Evolutionary conservation across 768 basidiomycete genomes (phyloP), one percentile per base, ranked within the genome.

Genomic region (Mycena alexandri): DNA sequence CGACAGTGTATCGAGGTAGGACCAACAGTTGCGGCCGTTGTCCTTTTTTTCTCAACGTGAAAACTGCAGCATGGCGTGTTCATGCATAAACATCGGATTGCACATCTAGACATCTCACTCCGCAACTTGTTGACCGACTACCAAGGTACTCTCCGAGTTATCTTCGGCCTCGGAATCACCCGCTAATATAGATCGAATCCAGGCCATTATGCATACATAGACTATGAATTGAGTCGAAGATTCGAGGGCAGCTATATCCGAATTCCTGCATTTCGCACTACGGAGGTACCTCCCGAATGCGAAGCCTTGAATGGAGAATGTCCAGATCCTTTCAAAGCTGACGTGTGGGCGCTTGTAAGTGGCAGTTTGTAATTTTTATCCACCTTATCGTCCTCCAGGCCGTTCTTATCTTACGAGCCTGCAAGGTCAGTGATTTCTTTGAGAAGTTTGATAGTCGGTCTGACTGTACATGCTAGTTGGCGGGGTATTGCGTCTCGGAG

Each of bases 211-310:
- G 90, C 90, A 0, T 92, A 85, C 72, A 93, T 93, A 66, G 92
- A 93, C 75, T 93, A 87, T 69, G 91, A 93, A 75, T 75, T 86
- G 16, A 91, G 90, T 73, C 86, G 84, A 21, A 83, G 82, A 51
- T 89, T 88, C 73, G 81, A 85, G 53, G 77, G 76, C 43, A 63
- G 76, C 22, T 71, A 73, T 55, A 83, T 85, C 9, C 73, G 79
- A 29, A 76, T 89, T 21, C 75, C 75, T 65, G 78, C 79, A 48
- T 82, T 81, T 73, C 83, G 87, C 16, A 86, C 87, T 22, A 90
- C 91, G 21, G 92, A 93, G 64, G 73, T 89, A 13, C 90, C 92
- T 21, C 92, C 92, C 14, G 92, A 93, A 76, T 85, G 86, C 54
- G 91, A 89, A 71, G 73, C 25, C 1, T 61, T 33, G 16, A 38